Evolutionary conservation across 768 basidiomycete genomes (phyloP).

Genomic region (Trametes gibbosa): DNA sequence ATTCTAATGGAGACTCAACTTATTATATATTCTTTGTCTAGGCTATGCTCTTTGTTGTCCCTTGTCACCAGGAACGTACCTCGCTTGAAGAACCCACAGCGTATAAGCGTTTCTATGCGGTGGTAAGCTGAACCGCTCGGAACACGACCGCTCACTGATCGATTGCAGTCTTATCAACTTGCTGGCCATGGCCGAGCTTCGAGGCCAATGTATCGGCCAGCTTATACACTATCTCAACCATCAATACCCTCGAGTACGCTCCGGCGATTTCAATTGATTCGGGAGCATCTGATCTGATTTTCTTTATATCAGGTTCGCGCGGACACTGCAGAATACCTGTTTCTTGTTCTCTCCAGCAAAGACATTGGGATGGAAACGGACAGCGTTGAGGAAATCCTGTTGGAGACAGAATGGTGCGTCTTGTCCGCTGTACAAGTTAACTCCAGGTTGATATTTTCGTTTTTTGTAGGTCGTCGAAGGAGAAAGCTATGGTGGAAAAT

Average conservation of each 20-base stretch:
- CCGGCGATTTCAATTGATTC: slow-evolving; percentile 1
- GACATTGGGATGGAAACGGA: slow-evolving; percentile 67
- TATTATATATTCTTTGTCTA: no score
- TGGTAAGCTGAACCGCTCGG: slow-evolving; percentile 48
- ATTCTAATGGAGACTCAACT: no score
- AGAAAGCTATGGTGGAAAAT: slow-evolving; percentile 37
- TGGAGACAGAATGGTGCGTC: slow-evolving; percentile 81
- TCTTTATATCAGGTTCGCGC: slow-evolving; percentile 60
- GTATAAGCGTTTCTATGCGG: slow-evolving; percentile 81
- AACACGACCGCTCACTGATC: neutral
- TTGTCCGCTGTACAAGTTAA: no score
- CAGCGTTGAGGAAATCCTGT: slow-evolving; percentile 61
- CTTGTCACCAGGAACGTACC: slow-evolving; percentile 61
- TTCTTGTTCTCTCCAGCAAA: slow-evolving; percentile 68
- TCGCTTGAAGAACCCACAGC: slow-evolving; percentile 77
- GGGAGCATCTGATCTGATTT: neutral
- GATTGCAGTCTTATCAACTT: slow-evolving; percentile 60
- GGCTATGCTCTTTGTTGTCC: slow-evolving; percentile 51
- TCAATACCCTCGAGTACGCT: slow-evolving; percentile 72
- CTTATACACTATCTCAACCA: slow-evolving; percentile 71
- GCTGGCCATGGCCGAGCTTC: slow-evolving; percentile 49
- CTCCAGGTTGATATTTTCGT: slow-evolving; percentile 4
- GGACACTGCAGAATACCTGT: slow-evolving; percentile 80
- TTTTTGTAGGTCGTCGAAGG: slow-evolving; percentile 46
- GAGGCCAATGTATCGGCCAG: slow-evolving; percentile 40